Conservation (phyloP, 805 yeast species). For the Teunomyces lycoperdinae region DNA sequence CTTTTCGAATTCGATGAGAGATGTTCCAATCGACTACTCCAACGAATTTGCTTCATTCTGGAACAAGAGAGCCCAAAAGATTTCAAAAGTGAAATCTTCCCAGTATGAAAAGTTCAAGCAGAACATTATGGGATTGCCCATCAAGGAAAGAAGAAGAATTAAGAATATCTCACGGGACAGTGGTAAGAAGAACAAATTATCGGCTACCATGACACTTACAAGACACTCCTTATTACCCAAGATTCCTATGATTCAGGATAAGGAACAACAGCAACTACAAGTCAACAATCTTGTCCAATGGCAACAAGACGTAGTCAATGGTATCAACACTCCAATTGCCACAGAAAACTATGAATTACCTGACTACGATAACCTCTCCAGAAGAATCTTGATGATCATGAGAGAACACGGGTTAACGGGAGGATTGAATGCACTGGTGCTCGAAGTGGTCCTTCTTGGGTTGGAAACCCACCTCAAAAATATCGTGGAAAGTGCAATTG, state of each 20-base stretch:
- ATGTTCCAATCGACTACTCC: constrained; percentile 59
- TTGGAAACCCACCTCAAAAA: constrained; percentile 76
- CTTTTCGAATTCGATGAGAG: constrained; percentile 79
- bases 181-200: constrained; percentile 73
- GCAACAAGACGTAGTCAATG: constrained; percentile 90
- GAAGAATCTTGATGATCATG: constrained; percentile 75
- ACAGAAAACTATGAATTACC: constrained; percentile 80
- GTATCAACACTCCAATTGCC: constrained; percentile 76
- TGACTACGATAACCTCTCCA: constrained; percentile 64
- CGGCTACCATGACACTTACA: constrained; percentile 64
- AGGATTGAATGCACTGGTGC: constrained; percentile 67
- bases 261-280: constrained; percentile 42
- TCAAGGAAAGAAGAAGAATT: constrained; percentile 79
- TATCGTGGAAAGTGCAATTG: constrained; percentile 71
- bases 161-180: constrained; percentile 80
- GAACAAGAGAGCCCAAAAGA: constrained; percentile 49
- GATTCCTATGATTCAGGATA: constrained; percentile 68
- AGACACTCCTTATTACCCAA: constrained; percentile 77
- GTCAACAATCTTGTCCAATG: constrained; percentile 65
- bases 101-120: constrained; percentile 82
- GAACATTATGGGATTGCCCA: constrained; percentile 82
- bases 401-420: constrained; percentile 90
- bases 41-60: constrained; percentile 43
- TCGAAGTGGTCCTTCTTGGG: constrained; percentile 78
- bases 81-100: constrained; percentile 51